Percentiles rank a stretch among this genome's conserved stretches.
Evolutionary conservation across 2,329 filamentous ascomycete species (phyloP).

Genomic region (Rhytidhysteron rufulum): DNA sequence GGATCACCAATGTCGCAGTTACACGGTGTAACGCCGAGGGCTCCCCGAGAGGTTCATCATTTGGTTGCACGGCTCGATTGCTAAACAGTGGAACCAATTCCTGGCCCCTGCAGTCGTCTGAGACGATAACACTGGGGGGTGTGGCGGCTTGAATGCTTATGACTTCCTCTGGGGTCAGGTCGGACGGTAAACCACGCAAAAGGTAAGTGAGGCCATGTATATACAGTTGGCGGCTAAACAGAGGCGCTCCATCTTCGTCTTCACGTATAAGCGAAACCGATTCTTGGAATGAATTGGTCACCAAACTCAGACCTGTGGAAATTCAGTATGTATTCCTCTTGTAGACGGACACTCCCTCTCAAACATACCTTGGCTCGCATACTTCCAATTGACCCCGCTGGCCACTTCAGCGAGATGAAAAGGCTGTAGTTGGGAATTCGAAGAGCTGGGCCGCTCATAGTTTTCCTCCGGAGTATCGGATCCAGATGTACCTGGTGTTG

Average conservation of each 20-base stretch:
- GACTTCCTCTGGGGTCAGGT: conserved; percentile 55
- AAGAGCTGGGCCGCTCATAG: conserved; percentile 23
- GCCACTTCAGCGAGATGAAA: conserved; percentile 23
- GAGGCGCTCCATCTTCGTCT: conserved; percentile 30
- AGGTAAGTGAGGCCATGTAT: conserved; percentile 62
- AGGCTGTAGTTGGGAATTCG: conserved; percentile 14
- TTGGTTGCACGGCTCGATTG: conserved; percentile 5
- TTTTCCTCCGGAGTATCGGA: conserved; percentile 15
- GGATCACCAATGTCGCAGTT: conserved; percentile 55
- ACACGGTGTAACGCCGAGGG: conserved; percentile 56
- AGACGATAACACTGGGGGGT: conserved; percentile 32
- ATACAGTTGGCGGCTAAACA: conserved; percentile 60
- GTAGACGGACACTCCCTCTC: neutral
- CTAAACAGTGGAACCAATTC: conserved; percentile 13
- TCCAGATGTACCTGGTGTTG: conserved; percentile 16
- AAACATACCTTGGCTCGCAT: conserved; percentile 47
- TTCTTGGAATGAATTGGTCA: conserved; percentile 46
- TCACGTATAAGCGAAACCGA: conserved; percentile 31
- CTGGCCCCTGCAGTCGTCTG: conserved; percentile 12
- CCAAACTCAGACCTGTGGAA: conserved; percentile 43
- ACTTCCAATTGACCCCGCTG: conserved; percentile 49
- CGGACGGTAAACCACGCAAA: conserved; percentile 57
- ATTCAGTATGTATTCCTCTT: conserved; percentile 4
- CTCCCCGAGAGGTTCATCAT: conserved; percentile 12
- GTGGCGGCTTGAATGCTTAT: conserved; percentile 51